A percentile compares a stretch with the other conserved stretches of the same genome.
Conservation (phyloP, 306 rosid species). For the Dalbergia oliveri region DNA sequence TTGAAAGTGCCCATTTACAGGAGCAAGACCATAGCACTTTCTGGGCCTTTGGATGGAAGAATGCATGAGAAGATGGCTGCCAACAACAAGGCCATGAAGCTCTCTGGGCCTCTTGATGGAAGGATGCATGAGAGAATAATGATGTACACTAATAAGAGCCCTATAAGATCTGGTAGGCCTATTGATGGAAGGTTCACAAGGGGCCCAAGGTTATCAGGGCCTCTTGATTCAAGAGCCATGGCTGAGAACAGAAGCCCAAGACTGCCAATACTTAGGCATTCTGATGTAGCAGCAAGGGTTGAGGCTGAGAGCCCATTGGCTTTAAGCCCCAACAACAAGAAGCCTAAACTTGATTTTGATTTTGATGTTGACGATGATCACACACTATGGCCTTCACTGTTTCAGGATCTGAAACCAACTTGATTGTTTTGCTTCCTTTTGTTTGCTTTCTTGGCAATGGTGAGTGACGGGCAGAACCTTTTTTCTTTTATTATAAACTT, state of each 20-base stretch:
- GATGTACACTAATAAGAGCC: constrained; percentile 58
- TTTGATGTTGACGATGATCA: constrained; percentile 62
- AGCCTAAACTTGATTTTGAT: constrained; percentile 56
- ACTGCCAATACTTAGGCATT: constrained; percentile 31
- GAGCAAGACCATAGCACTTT: constrained; percentile 63
- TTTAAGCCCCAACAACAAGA: constrained; percentile 50
- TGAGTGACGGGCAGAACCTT: constrained; percentile 34
- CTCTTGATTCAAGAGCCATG: constrained; percentile 52
- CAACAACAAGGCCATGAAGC: constrained; percentile 41
- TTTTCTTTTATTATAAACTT: background rate
- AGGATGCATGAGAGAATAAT: constrained; percentile 58
- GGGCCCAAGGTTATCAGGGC: constrained; percentile 68
- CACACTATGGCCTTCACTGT: constrained; percentile 78
- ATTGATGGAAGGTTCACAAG: constrained; percentile 47
- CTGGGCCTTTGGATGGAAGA: constrained; percentile 92
- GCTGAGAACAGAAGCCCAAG: constrained; percentile 53
- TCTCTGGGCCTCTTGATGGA: constrained; percentile 91
- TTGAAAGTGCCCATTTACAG: constrained; percentile 27
- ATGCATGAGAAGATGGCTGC: constrained; percentile 43
- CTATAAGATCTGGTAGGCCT: constrained; percentile 46
- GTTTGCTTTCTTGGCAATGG: constrained; percentile 18
- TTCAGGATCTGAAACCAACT: constrained; percentile 91
- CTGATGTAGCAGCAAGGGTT: constrained; percentile 29
- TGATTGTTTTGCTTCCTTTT: constrained; percentile 30
- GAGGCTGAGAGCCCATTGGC: constrained; percentile 60